Conservation (phyloP, 441 rosid species). For the Eutrema salsugineum region DNA sequence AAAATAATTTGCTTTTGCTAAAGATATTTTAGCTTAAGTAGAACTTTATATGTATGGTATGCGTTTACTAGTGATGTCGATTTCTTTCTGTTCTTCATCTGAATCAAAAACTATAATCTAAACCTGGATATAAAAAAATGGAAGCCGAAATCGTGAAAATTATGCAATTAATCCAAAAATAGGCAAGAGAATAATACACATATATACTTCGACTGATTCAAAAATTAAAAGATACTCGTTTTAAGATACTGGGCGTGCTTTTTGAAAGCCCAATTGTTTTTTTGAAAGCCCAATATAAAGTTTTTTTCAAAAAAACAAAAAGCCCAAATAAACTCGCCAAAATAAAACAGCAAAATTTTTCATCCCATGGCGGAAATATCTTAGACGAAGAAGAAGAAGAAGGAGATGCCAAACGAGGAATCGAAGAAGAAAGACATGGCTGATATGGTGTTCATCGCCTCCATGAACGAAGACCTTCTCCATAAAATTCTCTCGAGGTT, state of each 20-base stretch:
- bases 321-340: constrained; percentile 1
- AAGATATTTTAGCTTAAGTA: background rate
- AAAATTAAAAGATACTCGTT: no score
- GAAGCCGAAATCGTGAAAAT: no score
- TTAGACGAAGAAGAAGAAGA: constrained; percentile 9
- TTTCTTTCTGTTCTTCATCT: no score
- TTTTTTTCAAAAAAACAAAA: background rate
- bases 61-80: background rate
- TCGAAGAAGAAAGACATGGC: background rate
- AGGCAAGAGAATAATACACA: no score
- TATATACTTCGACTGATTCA: no score
- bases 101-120: no score
- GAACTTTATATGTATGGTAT: background rate
- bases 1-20: no score
- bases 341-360: background rate
- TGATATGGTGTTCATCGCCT: constrained; percentile 18
- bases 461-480: constrained; percentile 44
- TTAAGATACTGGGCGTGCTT: no score
- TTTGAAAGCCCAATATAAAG: background rate
- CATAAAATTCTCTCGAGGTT: constrained; percentile 46
- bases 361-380: background rate
- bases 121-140: no score
- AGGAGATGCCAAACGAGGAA: background rate
- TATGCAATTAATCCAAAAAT: no score
- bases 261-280: background rate